Evolutionary conservation across 1,139 yeast species (phyloP).

Genomic region (Cylindricascospora bacillispora): DNA sequence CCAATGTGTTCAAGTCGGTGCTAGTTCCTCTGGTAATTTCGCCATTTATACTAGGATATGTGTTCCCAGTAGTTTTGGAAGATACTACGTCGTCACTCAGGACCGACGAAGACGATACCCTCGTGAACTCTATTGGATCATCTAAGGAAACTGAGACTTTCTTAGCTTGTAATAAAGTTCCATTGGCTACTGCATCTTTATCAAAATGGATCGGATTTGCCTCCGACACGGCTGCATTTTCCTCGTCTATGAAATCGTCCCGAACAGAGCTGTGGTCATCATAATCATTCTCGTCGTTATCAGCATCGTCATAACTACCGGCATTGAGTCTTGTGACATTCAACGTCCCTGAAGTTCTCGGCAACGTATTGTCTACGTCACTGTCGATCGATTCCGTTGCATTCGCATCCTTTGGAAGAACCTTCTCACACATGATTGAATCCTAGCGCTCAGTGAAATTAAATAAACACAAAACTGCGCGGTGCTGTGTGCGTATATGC

Average conservation of each 20-base stretch:
- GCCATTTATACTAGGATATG: slow-evolving; percentile 5
- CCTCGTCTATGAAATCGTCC: slow-evolving; percentile 11
- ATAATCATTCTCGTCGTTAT: slow-evolving; percentile 12
- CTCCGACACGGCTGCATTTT: too few species aligned
- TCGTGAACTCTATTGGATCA: slow-evolving; percentile 29
- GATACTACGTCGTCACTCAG: slow-evolving; percentile 17
- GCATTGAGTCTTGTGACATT: slow-evolving; percentile 39
- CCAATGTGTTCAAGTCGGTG: slow-evolving; percentile 1
- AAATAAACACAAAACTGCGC: too few species aligned
- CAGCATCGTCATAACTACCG: slow-evolving; percentile 2
- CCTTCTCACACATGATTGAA: slow-evolving; percentile 1
- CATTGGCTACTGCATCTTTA: too few species aligned
- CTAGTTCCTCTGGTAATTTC: slow-evolving; percentile 1
- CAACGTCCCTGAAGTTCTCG: slow-evolving; percentile 49
- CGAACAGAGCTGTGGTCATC: slow-evolving; percentile 30
- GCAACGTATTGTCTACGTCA: slow-evolving; percentile 26
- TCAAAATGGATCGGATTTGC: background rate
- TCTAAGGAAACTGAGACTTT: slow-evolving; percentile 21
- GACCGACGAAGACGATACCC: slow-evolving; percentile 28
- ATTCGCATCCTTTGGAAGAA: background rate
- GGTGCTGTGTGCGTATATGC: too few species aligned
- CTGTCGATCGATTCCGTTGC: background rate
- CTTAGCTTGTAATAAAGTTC: too few species aligned
- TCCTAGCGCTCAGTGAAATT: too few species aligned
- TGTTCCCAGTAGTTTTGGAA: slow-evolving; percentile 10